Base-by-base conservation (phyloP, 371 early-diverging fungal species). In the Rhizopus delemar region DNA sequence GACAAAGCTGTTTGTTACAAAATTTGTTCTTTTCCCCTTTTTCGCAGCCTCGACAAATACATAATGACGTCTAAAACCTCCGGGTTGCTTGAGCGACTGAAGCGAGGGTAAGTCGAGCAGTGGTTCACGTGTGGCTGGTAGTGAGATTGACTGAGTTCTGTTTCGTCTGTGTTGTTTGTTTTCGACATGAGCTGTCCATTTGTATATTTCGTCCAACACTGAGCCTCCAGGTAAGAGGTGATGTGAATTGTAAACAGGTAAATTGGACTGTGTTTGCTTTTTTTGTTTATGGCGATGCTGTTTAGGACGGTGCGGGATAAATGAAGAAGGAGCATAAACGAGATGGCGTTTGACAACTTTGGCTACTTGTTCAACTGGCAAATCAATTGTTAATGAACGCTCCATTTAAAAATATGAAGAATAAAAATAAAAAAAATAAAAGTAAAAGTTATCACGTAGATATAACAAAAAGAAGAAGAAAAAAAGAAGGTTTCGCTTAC, bases 41-140 rank as follows among this genome's bases (percentile, higher is more conserved):
- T 71, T 74, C 36, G 79, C 77, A 22, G 95, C 95, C 55, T 86
- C 81, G 58, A 82, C 83, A 28, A 84, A 74, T 32, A 97, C 78
- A 76, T 88, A 91, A 59, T 93, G 87, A 2, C 97, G 84, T 35
- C 96, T 79, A 73, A 97, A 94, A 16, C 92, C 93, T 55, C 97
- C 97, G 2, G 97, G 96, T 46, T 82, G 81, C 49, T 75, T 83
- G 31, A 81, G 65, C 0, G 81, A 65, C 53, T 77, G 74, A 31
- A 76, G 61, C 1, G 77, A 65, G 11, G 73, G 73, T 2, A 22
- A 11, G 59, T 82, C 81, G 6, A 65, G 49, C 0, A 71, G 64
- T 32, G 69, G 57, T 12, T 65, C 59, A n/a, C 71, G 72, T 29
- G 59, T 57, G 2, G 70, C 71, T 36, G 85, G 86, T 31, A 82